Evolutionary conservation across 2,329 filamentous ascomycete genomes (phyloP).

Genomic region (Cercospora sp.): DNA sequence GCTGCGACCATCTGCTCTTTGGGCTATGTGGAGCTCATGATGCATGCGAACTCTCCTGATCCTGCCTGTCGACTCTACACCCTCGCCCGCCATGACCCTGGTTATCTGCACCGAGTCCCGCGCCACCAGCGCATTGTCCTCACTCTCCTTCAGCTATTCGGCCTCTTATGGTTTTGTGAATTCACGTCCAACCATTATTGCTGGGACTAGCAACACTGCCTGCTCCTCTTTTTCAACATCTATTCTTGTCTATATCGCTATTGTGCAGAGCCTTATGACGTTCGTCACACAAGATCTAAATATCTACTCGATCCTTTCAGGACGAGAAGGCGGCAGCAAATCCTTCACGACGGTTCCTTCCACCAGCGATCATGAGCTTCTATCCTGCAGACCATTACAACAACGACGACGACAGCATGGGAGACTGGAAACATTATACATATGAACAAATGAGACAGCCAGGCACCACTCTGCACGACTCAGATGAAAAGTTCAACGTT

Average conservation of each 20-base stretch:
- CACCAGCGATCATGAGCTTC: constrained; percentile 24
- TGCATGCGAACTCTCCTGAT: constrained; percentile 28
- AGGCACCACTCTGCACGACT: neutral
- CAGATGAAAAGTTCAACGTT: constrained; percentile 7
- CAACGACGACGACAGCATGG: constrained; percentile 15
- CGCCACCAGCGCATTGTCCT: constrained; percentile 20
- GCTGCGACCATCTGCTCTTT: constrained; percentile 21
- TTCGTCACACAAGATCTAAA: constrained; percentile 16
- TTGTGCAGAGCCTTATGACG: constrained; percentile 22
- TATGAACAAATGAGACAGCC: constrained; percentile 12
- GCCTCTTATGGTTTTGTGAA: constrained; percentile 20
- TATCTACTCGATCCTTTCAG: constrained; percentile 20
- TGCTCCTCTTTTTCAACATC: constrained; percentile 22
- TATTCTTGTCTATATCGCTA: constrained; percentile 13
- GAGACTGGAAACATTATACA: constrained; percentile 19
- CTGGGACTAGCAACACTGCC: constrained; percentile 24
- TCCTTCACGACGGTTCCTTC: constrained; percentile 19
- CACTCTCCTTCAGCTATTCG: constrained; percentile 18
- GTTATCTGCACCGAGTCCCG: constrained; percentile 21
- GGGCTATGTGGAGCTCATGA: constrained; percentile 26
- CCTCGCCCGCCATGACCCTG: constrained; percentile 14
- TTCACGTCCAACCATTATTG: constrained; percentile 22
- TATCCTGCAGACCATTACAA: constrained; percentile 21
- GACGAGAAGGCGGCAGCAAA: constrained; percentile 10
- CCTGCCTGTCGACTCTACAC: constrained; percentile 19